Base-by-base conservation (phyloP, 495 filamentous ascomycete species). In the Hyaloscypha hepaticicola region DNA sequence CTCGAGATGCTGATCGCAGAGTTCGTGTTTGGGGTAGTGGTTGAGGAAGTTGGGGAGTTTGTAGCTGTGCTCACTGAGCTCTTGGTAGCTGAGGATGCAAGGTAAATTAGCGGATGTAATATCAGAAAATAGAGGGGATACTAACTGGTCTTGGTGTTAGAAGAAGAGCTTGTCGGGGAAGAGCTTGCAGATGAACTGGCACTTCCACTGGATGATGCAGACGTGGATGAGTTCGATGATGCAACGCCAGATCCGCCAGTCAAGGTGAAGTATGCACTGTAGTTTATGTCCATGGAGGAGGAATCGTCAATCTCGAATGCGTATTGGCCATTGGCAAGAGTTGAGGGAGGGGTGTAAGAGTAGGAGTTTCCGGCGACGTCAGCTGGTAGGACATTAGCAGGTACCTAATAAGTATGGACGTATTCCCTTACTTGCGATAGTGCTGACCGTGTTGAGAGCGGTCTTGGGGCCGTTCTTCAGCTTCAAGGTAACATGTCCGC, bases 301-400 rank as follows among this genome's bases (percentile, higher is more conserved):
- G 24, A n/a, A 28, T 66, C 67, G 28, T 48, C 41, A 31, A 67
- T 67, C 49, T 60, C 55, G 53, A 70, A 34, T 22, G 64, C 65
- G 25, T 70, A 70, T 38, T 22, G 41, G 26, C 49, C 68, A 12
- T 4, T 21, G 2, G 58, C 22, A 31, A 70, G 45, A 51, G 27
- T 65, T 8, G 68, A 1, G 14, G 64, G 52, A 45, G 58, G 31
- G 22, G 26, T 58, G 50, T 58, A 70, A 1, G 27, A 22, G 38
- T 56, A 67, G 5, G 68, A 64, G 25, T 33, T 67, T 6, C 64
- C 65, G 24, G 64, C 57, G 1, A 57, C 33, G 5, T 58, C 64
- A 21, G 7, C 38, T 45, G 12, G 7, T 16, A 45, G 38, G 12
- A 45, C 4, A 45, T 45, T 45, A 45, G 38, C 38, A 45, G 19